Conservation (phyloP, 2,329 filamentous ascomycete genomes). For the Penicillium sp. region DNA sequence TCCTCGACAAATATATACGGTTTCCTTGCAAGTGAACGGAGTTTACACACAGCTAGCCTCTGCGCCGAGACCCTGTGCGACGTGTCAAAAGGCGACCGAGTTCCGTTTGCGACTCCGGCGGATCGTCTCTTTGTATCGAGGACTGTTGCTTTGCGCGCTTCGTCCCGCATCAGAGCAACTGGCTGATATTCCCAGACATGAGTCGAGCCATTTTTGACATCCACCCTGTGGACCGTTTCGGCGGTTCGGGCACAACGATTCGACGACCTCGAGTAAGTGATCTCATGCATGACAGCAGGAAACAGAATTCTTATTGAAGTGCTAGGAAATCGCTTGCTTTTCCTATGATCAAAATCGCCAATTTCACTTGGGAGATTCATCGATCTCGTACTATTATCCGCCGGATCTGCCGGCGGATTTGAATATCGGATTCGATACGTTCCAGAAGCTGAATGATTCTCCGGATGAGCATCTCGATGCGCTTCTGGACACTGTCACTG, state of each 20-base stretch:
- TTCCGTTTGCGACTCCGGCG: neutral
- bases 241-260: slow-evolving; percentile 66
- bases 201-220: slow-evolving; percentile 56
- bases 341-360: slow-evolving; percentile 84
- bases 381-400: slow-evolving; percentile 84
- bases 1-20: neutral
- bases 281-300: neutral
- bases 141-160: neutral
- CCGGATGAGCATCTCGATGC: slow-evolving; percentile 85
- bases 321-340: slow-evolving; percentile 84
- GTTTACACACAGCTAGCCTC: neutral
- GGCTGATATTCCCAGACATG: slow-evolving; percentile 23
- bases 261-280: slow-evolving; percentile 67
- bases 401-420: slow-evolving; percentile 70
- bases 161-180: neutral
- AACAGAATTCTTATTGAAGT: neutral
- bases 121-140: slow-evolving; percentile 3
- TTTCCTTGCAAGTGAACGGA: neutral
- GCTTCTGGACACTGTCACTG: slow-evolving; percentile 71
- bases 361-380: slow-evolving; percentile 73
- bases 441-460: slow-evolving; percentile 77
- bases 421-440: slow-evolving; percentile 75
- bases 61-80: neutral
- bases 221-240: slow-evolving; percentile 68
- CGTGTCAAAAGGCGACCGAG: neutral